Conservation (phyloP, 2,329 filamentous ascomycete genomes). For the Kalmusia sp. region DNA sequence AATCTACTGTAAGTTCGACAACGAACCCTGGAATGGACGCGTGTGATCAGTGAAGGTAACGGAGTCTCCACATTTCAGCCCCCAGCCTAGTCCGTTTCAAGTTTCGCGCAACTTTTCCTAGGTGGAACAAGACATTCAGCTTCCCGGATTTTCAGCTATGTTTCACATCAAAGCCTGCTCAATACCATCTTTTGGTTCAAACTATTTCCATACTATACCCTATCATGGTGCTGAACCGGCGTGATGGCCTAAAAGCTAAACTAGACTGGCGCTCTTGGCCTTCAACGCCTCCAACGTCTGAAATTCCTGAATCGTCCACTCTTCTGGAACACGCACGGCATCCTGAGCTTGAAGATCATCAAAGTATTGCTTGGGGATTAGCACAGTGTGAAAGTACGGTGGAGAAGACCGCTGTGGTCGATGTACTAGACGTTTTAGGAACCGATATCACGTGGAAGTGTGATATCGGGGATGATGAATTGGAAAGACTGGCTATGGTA, state of each 20-base stretch:
- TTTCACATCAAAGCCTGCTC: too few species aligned
- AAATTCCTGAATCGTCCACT: background rate
- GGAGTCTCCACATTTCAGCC: too few species aligned
- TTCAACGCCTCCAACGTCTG: background rate
- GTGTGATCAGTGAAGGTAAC: too few species aligned
- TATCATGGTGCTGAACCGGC: background rate
- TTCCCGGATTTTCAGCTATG: too few species aligned
- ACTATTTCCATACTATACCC: background rate
- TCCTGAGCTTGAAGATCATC: constrained; percentile 18
- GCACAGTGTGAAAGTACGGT: background rate
- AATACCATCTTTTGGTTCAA: too few species aligned
- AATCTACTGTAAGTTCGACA: too few species aligned
- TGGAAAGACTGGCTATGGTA: constrained; percentile 13
- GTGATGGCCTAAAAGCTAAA: background rate
- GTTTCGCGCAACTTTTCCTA: too few species aligned
- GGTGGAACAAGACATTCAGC: too few species aligned
- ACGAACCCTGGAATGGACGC: too few species aligned
- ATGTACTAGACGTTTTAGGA: constrained; percentile 3
- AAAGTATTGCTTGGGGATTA: constrained; percentile 15
- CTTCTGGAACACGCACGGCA: background rate
- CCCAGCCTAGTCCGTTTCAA: too few species aligned
- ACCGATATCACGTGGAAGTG: background rate
- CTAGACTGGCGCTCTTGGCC: constrained; percentile 11
- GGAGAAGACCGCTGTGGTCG: background rate
- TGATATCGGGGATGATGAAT: constrained; percentile 4